Evolutionary conservation across 2,329 filamentous ascomycete genomes (phyloP).

Genomic region (Diaporthe citri): DNA sequence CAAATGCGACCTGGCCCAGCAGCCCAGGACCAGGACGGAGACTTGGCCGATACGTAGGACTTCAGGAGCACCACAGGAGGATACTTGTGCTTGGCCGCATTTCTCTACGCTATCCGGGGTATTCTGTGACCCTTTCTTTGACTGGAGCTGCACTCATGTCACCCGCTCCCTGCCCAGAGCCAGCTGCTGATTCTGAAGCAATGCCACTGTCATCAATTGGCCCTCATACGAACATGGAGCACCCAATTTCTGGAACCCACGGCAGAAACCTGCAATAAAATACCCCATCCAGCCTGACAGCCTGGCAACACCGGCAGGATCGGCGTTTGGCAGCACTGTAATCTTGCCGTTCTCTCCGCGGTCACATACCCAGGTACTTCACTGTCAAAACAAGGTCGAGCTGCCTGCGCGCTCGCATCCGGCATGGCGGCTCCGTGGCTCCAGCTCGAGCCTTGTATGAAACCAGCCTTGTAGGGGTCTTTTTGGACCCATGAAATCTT

Average conservation of each 20-base stretch:
- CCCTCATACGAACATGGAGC: constrained; percentile 29
- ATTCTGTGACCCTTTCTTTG: neutral
- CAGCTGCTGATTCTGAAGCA: constrained; percentile 25
- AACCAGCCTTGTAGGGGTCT: constrained; percentile 19
- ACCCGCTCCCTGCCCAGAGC: constrained; percentile 14
- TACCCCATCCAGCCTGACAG: neutral
- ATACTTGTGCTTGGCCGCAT: neutral
- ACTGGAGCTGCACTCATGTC: constrained; percentile 6
- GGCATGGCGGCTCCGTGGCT: constrained; percentile 19
- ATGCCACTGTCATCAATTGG: constrained; percentile 31
- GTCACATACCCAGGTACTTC: neutral
- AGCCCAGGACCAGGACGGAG: neutral
- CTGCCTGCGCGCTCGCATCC: neutral
- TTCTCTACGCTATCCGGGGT: neutral
- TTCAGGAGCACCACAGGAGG: neutral
- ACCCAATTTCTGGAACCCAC: constrained; percentile 27
- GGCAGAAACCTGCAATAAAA: constrained; percentile 20
- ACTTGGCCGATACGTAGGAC: constrained; percentile 3
- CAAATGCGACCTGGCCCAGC: constrained; percentile 5
- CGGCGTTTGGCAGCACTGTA: constrained; percentile 5
- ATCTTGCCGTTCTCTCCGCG: neutral
- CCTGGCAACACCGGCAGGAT: constrained; percentile 22
- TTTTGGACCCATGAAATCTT: constrained; percentile 6
- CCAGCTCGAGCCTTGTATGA: constrained; percentile 19
- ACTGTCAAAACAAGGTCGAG: neutral